phyloP scores from a whole-genome alignment of 768 basidiomycete species.

The Tricholoma bakamatsutake region DNA sequence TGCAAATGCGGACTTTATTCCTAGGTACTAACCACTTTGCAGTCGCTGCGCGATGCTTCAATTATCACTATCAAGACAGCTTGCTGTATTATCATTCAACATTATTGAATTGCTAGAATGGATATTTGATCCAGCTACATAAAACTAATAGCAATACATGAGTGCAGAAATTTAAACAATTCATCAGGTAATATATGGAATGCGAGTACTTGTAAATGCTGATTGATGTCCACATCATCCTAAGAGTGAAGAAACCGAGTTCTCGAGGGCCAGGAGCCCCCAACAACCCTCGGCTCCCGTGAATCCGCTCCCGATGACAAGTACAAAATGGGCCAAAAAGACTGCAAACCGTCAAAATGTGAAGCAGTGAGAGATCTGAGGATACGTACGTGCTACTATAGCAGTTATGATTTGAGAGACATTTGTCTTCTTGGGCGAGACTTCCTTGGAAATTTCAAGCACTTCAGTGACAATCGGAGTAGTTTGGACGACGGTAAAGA shows the following conservation, averaged over 20 bases:
- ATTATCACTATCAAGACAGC: slow-evolving; percentile 1
- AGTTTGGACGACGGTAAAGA: slow-evolving; percentile 35
- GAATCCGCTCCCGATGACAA: slow-evolving; percentile 39
- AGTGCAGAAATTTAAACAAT: background rate
- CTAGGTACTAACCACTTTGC: background rate
- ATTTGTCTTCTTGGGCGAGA: slow-evolving; percentile 20
- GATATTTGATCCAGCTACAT: background rate
- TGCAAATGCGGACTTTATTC: background rate
- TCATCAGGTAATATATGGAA: background rate
- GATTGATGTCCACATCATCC: background rate
- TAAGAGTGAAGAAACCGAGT: slow-evolving; percentile 26
- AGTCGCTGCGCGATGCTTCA: slow-evolving; percentile 16
- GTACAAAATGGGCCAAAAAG: slow-evolving; percentile 42
- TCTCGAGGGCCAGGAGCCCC: slow-evolving; percentile 36
- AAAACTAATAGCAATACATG: background rate
- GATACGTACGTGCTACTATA: slow-evolving; percentile 27
- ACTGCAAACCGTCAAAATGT: slow-evolving; percentile 21
- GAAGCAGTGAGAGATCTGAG: background rate
- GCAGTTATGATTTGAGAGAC: slow-evolving; percentile 30
- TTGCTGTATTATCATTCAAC: slow-evolving; percentile 6
- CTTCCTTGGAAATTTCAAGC: slow-evolving; percentile 12
- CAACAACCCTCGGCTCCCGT: slow-evolving; percentile 40
- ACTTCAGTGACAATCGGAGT: slow-evolving; percentile 6
- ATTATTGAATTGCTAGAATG: background rate
- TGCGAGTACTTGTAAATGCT: no score